Evolutionary conservation across 1,284 basidiomycete genomes (phyloP).

Genomic region (Malassezia sp.): DNA sequence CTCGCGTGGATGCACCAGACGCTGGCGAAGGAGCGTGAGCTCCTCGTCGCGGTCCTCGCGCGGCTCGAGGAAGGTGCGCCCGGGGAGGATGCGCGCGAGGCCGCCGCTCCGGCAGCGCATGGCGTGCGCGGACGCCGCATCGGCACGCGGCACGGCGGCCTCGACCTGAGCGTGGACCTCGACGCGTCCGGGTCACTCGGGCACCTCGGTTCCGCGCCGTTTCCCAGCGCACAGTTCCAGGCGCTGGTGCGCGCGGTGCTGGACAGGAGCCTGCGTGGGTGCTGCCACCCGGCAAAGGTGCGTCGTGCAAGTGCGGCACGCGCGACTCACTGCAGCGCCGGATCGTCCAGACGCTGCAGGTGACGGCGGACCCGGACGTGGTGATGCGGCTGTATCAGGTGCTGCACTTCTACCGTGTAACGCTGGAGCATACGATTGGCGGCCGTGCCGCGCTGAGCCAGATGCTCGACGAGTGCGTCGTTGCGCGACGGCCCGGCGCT

Average conservation of each 20-base stretch:
- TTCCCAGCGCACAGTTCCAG: slow-evolving; percentile 6
- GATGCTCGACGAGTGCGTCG: slow-evolving; percentile 60
- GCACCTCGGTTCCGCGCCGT: background rate
- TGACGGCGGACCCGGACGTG: slow-evolving; percentile 81
- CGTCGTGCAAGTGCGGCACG: too few relatives aligned
- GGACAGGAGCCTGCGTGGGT: slow-evolving; percentile 69
- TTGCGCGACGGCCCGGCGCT: slow-evolving; percentile 1
- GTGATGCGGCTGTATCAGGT: slow-evolving; percentile 84
- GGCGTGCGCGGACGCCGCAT: background rate
- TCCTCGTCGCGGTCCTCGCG: slow-evolving; percentile 29
- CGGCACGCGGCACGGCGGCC: slow-evolving; percentile 1
- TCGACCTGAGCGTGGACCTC: slow-evolving; percentile 20
- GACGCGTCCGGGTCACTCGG: slow-evolving; percentile 12
- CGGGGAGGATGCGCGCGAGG: too few relatives aligned
- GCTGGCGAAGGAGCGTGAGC: slow-evolving; percentile 81
- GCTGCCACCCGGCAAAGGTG: slow-evolving; percentile 66
- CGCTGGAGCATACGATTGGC: slow-evolving; percentile 84
- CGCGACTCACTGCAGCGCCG: too few relatives aligned
- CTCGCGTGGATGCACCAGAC: slow-evolving; percentile 96
- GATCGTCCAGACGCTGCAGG: slow-evolving; percentile 79
- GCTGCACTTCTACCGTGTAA: slow-evolving; percentile 83
- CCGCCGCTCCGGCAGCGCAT: slow-evolving; percentile 1
- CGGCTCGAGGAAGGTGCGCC: slow-evolving; percentile 9
- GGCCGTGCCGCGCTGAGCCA: slow-evolving; percentile 62
- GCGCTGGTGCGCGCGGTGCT: slow-evolving; percentile 58